These are phyloP conservation scores for Lantana camara DNA, from an alignment of 257 asterid genomes.

Conservation along the genomic window DNA sequence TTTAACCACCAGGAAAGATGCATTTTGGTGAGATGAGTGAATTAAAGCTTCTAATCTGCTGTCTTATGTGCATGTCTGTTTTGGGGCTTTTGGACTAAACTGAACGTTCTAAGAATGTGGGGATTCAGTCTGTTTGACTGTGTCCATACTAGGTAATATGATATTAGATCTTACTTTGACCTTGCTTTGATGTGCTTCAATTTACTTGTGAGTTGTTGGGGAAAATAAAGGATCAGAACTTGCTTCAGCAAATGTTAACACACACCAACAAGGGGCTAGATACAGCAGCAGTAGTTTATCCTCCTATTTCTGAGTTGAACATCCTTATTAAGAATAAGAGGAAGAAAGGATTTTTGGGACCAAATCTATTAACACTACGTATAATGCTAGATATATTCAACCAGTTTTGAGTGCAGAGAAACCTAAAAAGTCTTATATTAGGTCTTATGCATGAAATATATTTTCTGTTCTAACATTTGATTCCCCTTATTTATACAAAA, in stretches of 20 bases:
- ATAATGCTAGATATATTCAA: conserved; percentile 19
- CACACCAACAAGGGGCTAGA: conserved; percentile 18
- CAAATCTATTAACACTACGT: conserved; percentile 11
- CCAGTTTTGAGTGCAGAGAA: conserved; percentile 5
- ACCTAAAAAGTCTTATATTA: neutral
- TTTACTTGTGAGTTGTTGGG: neutral
- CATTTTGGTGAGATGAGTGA: conserved; percentile 15
- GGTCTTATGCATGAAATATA: conserved; percentile 13
- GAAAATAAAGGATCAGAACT: conserved; percentile 10
- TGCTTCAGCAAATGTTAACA: conserved; percentile 19
- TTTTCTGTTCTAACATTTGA: conserved; percentile 3
- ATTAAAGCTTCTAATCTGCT: conserved; percentile 23
- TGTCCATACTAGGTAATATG: conserved; percentile 14
- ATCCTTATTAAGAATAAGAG: neutral
- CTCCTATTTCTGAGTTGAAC: neutral
- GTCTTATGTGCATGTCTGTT: conserved; percentile 13
- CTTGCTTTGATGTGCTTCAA: conserved; percentile 19
- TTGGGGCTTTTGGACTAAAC: conserved; percentile 20
- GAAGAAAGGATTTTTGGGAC: conserved; percentile 7
- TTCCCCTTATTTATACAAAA: conserved; percentile 9
- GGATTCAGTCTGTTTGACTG: neutral
- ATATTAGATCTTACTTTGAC: conserved; percentile 11
- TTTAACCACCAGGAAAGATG: conserved; percentile 23
- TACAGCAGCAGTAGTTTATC: neutral
- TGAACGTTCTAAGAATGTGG: neutral